Evolutionary conservation across 202 grass and related monocot genomes (phyloP).

Genomic region (Dendrocalamus latiflorus): DNA sequence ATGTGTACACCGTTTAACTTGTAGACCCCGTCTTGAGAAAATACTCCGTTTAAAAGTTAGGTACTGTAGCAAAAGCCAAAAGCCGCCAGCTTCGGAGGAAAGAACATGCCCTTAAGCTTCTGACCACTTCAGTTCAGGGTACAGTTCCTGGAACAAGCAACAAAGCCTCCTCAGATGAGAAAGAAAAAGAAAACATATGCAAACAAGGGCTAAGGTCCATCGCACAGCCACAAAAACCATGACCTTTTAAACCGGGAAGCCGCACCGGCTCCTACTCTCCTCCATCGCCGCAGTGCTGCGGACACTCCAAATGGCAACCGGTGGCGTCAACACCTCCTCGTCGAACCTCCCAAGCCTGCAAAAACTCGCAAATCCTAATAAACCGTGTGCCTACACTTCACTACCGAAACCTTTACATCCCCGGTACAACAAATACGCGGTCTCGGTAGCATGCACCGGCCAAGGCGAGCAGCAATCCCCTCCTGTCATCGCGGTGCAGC

Average conservation of each 20-base stretch:
- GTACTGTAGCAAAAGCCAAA: no score
- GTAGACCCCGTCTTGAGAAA: no score
- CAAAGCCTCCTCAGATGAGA: no score
- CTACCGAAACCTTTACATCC: not conserved
- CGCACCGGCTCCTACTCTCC: slow-evolving; percentile 11
- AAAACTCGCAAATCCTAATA: slow-evolving; percentile 1
- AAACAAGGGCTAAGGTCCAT: slow-evolving; percentile 10
- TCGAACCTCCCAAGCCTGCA: slow-evolving; percentile 17
- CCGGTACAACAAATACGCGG: not conserved
- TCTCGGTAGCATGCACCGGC: slow-evolving; percentile 15
- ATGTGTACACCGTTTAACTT: no score
- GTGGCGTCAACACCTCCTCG: slow-evolving; percentile 10
- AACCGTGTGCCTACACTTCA: not conserved
- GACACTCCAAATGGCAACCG: slow-evolving; percentile 35
- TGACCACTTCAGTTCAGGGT: not conserved
- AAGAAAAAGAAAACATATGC: not conserved
- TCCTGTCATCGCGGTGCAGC: not conserved
- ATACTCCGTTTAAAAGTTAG: no score
- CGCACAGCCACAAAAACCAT: not conserved
- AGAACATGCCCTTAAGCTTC: no score
- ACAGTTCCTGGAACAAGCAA: not conserved
- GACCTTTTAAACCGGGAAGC: not conserved
- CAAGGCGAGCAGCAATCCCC: no score
- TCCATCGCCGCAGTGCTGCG: not conserved
- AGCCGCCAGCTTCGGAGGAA: no score